Evolutionary conservation across 1,284 basidiomycete species (phyloP).

Genomic region (Anthracocystis walkeri): DNA sequence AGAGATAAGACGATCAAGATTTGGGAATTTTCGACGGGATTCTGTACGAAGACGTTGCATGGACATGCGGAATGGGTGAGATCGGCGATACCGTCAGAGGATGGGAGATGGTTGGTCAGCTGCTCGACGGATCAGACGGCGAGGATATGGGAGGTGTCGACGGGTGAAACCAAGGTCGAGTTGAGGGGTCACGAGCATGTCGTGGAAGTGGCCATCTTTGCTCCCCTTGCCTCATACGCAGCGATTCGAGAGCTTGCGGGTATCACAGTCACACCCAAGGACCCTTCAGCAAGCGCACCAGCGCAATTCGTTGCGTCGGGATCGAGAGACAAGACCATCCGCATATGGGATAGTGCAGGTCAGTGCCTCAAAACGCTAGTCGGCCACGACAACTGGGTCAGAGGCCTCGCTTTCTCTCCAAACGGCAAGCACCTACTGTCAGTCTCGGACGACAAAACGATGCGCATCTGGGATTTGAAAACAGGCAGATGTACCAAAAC

Average conservation of each 20-base stretch:
- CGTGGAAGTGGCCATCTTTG: conserved; percentile 85
- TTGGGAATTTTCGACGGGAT: conserved; percentile 85
- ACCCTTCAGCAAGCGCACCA: conserved; percentile 69
- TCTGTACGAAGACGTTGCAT: conserved; percentile 60
- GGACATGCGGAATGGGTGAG: conserved; percentile 81
- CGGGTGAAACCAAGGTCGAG: conserved; percentile 83
- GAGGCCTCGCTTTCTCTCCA: conserved; percentile 61
- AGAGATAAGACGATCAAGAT: conserved; percentile 86
- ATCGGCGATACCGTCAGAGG: conserved; percentile 78
- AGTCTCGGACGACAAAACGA: conserved; percentile 89
- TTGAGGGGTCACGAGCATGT: conserved; percentile 89
- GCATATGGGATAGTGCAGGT: conserved; percentile 85
- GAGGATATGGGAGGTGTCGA: conserved; percentile 81
- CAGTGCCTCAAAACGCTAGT: conserved; percentile 77
- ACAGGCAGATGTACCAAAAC: conserved; percentile 84
- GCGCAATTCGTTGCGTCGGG: conserved; percentile 81
- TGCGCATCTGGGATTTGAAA: conserved; percentile 86
- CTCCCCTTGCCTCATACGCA: conserved; percentile 79
- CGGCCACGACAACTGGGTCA: conserved; percentile 67
- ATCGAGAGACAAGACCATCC: conserved; percentile 87
- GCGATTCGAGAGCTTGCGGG: conserved; percentile 83
- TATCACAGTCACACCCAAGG: conserved; percentile 69
- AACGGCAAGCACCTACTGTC: conserved; percentile 84
- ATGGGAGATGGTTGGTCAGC: conserved; percentile 80
- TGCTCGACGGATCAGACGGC: conserved; percentile 89